Conservation (phyloP, 495 filamentous ascomycete genomes). For the Penicillium crystallinum region DNA sequence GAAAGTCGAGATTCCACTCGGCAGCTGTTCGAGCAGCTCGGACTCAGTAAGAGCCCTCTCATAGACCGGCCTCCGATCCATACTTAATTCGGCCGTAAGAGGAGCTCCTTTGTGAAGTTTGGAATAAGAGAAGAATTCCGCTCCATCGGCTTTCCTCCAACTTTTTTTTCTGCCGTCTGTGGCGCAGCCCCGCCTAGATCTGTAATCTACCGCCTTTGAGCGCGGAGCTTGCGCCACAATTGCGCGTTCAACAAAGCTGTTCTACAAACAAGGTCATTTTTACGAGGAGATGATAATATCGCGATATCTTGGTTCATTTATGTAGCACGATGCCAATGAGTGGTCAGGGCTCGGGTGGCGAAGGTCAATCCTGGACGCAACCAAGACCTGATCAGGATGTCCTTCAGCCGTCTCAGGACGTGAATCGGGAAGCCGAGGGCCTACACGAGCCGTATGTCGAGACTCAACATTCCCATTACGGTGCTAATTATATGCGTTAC, state of each 20-base stretch:
- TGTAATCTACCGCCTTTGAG: constrained; percentile 29
- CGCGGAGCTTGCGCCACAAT: constrained; percentile 26
- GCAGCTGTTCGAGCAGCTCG: constrained; percentile 50
- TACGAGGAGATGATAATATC: constrained; percentile 16
- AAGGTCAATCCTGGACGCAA: constrained; percentile 8
- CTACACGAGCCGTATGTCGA: constrained; percentile 41
- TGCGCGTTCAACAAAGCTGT: constrained; percentile 11
- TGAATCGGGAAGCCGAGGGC: constrained; percentile 36
- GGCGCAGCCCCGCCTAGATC: constrained; percentile 27
- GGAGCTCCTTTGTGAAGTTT: constrained; percentile 28
- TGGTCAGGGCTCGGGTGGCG: constrained; percentile 18
- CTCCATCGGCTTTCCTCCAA: constrained; percentile 14
- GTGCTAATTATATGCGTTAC: constrained; percentile 9
- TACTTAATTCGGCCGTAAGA: constrained; percentile 36
- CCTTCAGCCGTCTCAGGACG: constrained; percentile 11
- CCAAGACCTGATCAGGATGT: constrained; percentile 5
- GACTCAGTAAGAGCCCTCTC: constrained; percentile 42
- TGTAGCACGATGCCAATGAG: constrained; percentile 25
- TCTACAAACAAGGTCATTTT: constrained; percentile 8
- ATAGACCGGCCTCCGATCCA: constrained; percentile 42
- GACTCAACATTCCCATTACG: not conserved
- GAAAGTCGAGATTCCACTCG: constrained; percentile 58
- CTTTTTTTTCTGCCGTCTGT: constrained; percentile 41
- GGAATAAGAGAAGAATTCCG: constrained; percentile 19
- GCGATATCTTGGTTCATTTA: constrained; percentile 10